Conservation (phyloP, 768 basidiomycete genomes). For the Auricularia cornea region DNA sequence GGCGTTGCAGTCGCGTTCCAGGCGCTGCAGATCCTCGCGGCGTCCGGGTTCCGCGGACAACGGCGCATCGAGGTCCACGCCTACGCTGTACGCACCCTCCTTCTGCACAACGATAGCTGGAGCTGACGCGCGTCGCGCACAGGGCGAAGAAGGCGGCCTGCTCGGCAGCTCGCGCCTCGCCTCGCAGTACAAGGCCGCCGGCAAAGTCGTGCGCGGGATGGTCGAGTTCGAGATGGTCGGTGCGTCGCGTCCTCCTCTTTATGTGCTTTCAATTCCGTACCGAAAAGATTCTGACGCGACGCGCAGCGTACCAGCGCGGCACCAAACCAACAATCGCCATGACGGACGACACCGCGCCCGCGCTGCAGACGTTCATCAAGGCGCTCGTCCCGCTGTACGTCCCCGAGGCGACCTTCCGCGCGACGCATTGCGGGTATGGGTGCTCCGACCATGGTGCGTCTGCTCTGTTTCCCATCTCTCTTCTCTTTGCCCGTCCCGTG, state of each 20-base stretch:
- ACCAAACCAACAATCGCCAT: no score
- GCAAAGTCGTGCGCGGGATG: no score
- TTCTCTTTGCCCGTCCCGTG: not conserved
- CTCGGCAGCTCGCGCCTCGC: not conserved
- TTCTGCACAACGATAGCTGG: not conserved
- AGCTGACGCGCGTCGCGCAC: not conserved
- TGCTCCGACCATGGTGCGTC: not conserved
- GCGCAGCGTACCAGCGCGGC: no score
- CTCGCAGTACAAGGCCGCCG: conserved; percentile 6
- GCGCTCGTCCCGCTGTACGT: not conserved
- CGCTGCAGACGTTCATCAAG: not conserved
- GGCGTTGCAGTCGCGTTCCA: conserved; percentile 1
- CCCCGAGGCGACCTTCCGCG: not conserved
- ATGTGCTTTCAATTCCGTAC: not conserved
- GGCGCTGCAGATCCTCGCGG: no score
- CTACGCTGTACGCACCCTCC: no score
- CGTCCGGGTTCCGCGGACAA: no score
- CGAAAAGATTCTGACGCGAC: not conserved
- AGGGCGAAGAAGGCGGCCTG: conserved; percentile 7
- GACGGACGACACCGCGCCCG: no score
- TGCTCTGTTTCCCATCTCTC: not conserved
- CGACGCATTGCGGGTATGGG: not conserved
- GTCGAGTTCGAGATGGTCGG: no score
- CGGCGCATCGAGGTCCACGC: no score
- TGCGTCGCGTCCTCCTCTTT: no score